Conservation (phyloP, 208 protist species). For the Leishmania amazonensis region DNA sequence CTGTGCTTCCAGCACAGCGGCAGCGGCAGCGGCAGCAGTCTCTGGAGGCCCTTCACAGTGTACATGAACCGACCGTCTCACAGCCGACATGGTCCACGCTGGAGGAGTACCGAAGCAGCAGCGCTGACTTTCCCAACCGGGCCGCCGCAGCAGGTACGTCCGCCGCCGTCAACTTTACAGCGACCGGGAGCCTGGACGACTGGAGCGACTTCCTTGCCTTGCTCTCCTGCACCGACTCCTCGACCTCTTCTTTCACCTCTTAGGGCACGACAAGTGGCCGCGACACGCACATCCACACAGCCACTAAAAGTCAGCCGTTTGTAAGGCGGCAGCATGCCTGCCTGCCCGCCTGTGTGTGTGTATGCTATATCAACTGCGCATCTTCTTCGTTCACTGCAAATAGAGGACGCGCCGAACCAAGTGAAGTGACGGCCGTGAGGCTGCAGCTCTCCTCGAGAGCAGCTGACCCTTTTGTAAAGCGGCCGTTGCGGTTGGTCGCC, state of each 20-base stretch:
- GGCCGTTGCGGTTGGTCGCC: background rate
- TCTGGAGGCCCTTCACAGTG: background rate
- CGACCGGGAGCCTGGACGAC: slow-evolving; percentile 18
- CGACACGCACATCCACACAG: background rate
- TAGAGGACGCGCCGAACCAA: background rate
- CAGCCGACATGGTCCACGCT: slow-evolving; percentile 20
- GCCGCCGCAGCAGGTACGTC: background rate
- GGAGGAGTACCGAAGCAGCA: slow-evolving; percentile 27
- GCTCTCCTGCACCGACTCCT: slow-evolving; percentile 28
- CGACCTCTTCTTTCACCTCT: slow-evolving; percentile 4
- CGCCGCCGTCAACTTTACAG: background rate
- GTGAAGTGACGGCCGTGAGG: background rate
- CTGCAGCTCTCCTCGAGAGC: background rate
- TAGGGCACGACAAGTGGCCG: background rate
- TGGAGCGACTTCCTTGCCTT: slow-evolving; percentile 22
- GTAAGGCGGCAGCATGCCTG: background rate
- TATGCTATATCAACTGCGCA: background rate
- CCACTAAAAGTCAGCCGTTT: background rate
- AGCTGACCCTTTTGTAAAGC: background rate
- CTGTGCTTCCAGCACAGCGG: background rate
- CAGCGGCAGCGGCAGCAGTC: slow-evolving; percentile 11
- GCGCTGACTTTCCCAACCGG: background rate
- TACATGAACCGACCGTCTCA: background rate
- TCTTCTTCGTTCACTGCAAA: background rate
- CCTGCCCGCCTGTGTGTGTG: background rate